Base-by-base conservation (phyloP, 1,284 basidiomycete genomes). In the Malassezia obtusa region DNA sequence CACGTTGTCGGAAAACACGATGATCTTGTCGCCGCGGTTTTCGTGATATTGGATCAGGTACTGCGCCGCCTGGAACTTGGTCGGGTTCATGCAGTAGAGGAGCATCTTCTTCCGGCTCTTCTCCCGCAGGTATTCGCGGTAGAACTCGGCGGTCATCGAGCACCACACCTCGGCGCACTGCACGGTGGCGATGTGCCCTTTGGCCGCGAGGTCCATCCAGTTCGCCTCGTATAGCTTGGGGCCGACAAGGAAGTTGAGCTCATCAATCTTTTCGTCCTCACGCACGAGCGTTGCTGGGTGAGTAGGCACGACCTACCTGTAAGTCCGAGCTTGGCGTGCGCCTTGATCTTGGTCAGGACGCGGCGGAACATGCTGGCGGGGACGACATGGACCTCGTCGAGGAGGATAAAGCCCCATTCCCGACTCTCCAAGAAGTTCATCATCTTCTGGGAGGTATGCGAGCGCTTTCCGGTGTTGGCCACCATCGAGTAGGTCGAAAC, bases 71-170 rank as follows among this genome's bases (percentile, higher is more conserved):
- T 99, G 94, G 75, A 98, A 95, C 78, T 98, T 98, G 75, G 87
- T 89, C 21, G 94, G 94, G 73, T 99, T 99, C 94, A 98, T 98
- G 79, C 90, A 96, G 75, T 96, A 96, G 12, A 99, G 80, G 28
- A 99, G 80, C 82, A 94, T 95, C 62, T 88, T 84, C 75, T 94
- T 94, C 52, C 94, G 81, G 33, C 86, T 86, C 74, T 87, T 85
- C 75, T 91, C 88, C 59, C 88, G 82, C 58, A 99, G 80, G 73
- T 99, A 98, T 77, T 99, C 92, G 65, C 89, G 84, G 75, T 98
- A 99, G 75, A 99, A 99, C 74, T 98, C 91, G n/a, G 94, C 92
- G 28, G 94, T 95, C 94, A 98, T 98, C 9, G 90, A 89, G 72
- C 94, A 99, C 94, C 94, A 98, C 6, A 99, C 94, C 77, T 99